These are phyloP conservation scores for Volvariella volvacea DNA, from an alignment of 1,284 basidiomycete genomes.

Conservation along the genomic window DNA sequence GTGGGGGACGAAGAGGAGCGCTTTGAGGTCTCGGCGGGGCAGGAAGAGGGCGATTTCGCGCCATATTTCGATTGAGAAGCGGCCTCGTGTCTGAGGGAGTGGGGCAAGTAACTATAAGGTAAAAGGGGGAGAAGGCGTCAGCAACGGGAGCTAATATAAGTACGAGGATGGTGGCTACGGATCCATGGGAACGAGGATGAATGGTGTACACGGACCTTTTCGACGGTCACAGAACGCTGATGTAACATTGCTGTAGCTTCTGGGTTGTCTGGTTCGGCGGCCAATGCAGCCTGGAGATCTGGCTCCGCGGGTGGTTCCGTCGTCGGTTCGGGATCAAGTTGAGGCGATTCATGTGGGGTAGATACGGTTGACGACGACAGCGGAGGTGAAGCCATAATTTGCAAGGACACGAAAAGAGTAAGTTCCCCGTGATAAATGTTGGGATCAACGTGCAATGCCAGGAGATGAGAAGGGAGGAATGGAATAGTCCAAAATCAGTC, in stretches of 20 bases:
- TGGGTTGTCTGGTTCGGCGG: slow-evolving; percentile 58
- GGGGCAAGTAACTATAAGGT: slow-evolving; percentile 24
- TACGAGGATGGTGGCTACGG: too few species aligned
- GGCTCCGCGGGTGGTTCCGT: slow-evolving; percentile 12
- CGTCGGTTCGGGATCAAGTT: slow-evolving; percentile 6
- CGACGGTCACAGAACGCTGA: slow-evolving; percentile 37
- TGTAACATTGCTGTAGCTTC: slow-evolving; percentile 58
- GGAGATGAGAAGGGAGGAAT: too few species aligned
- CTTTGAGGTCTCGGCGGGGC: slow-evolving; percentile 58
- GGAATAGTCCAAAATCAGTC: too few species aligned
- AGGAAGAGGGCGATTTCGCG: slow-evolving; percentile 58
- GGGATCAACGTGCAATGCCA: too few species aligned
- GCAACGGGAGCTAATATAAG: too few species aligned
- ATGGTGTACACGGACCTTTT: slow-evolving; percentile 26
- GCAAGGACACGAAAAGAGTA: not conserved
- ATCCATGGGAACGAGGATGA: slow-evolving; percentile 1
- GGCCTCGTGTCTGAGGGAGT: slow-evolving; percentile 24
- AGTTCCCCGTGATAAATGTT: too few species aligned
- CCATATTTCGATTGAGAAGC: slow-evolving; percentile 68
- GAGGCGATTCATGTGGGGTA: not conserved
- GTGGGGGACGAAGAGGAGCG: slow-evolving; percentile 57
- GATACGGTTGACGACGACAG: not conserved
- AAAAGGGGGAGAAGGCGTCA: slow-evolving; percentile 4
- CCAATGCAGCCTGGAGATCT: slow-evolving; percentile 63
- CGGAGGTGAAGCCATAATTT: not conserved